Base-by-base conservation (phyloP, 2,329 filamentous ascomycete species). In the Nigrospora sphaerica region DNA sequence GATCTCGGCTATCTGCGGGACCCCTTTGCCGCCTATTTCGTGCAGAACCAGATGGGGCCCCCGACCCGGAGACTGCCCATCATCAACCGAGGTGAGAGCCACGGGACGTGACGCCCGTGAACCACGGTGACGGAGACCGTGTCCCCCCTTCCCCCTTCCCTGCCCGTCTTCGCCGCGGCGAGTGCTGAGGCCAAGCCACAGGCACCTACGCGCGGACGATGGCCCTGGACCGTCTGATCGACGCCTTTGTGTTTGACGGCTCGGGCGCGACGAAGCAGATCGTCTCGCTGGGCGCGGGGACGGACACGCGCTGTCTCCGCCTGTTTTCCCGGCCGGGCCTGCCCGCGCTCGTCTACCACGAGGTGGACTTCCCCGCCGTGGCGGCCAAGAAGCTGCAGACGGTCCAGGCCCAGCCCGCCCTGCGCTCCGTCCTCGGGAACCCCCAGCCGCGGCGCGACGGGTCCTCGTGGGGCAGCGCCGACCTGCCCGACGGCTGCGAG, bases 151-250 rank as follows among this genome's bases (percentile, higher is more conserved):
- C n/a, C 42, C 7, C 17, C 28, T 33, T 37, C 16, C 31, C 14
- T 28, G 28, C 32, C 33, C 40, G 16, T 31, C 10, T 19, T 47
- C 46, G 46, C 49, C 50, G 44, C 49, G 53, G 45, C 50, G 47
- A 50, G 49, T 56, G 57, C 55, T 59, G 52, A 57, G 47, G 47
- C 46, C 14, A 38, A 53, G 39, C 48, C 44, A 42, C 54, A 92
- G 90, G 90, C 44, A 97, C 92, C n/a, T 97, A 96, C 60, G 85
- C 91, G 18, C 83, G 93, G 50, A 96, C 91, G 10, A 80, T 77
- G 6, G 88, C 87, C 19, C 83, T 98, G 52, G 90, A 98, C 66
- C 71, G 67, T 12, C 78, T 98, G 1, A 80, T 97, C 36, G 64
- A 78, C 44, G 72, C 71, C 9, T 97, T 97, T 58, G 71, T 97